Evolutionary conservation across 163 green algal genomes (phyloP), one percentile per base, ranked within the genome.

Genomic region (Botryococcus braunii): DNA sequence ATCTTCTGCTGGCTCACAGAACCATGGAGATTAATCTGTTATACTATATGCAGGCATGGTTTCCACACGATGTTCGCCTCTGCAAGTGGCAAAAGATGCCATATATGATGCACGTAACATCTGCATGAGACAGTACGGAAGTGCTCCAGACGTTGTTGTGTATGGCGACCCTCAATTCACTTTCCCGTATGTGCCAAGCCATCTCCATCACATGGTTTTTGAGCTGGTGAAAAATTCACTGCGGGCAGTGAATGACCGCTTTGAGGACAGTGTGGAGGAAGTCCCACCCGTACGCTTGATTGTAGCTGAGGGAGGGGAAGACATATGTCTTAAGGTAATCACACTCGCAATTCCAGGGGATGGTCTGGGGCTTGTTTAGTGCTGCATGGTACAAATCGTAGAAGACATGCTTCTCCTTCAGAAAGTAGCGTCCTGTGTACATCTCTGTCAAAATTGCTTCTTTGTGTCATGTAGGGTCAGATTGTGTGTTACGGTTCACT

Each of bases 281-380:
- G 85, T 90, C 8, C 82, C 82, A 21, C 85, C 90, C 37, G 95
- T 98, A 60, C 82, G 88, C 27, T 61, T 99, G 31, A 85, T 99
- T 11, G 86, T 99, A 65, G 93, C 93, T 1, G 89, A 98, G 71
- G 94, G 94, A 0, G 80, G 86, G 9, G 94, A 99, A 76, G 94
- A 99, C 73, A 86, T 99, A 67, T 96, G 91, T n/a, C 94, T 99
- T 76, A 99, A 99, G 82, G 88, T 91, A 49, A n/a, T n/a, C n/a
- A 21, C 5, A 17, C 8, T 11, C 29, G 29, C 43, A 32, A 13
- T 35, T 65, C 27, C n/a, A n/a, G n/a, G n/a, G n/a, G n/a, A n/a
- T n/a, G n/a, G n/a, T n/a, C n/a, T n/a, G n/a, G 27, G 36, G 36
- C 52, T 31, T 61, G 52, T 61, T 31, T 39, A 47, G 5, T 35